Evolutionary conservation across 768 basidiomycete genomes (phyloP), one percentile per base, ranked within the genome.

Genomic region (Tylopilus vinaceipallidus): DNA sequence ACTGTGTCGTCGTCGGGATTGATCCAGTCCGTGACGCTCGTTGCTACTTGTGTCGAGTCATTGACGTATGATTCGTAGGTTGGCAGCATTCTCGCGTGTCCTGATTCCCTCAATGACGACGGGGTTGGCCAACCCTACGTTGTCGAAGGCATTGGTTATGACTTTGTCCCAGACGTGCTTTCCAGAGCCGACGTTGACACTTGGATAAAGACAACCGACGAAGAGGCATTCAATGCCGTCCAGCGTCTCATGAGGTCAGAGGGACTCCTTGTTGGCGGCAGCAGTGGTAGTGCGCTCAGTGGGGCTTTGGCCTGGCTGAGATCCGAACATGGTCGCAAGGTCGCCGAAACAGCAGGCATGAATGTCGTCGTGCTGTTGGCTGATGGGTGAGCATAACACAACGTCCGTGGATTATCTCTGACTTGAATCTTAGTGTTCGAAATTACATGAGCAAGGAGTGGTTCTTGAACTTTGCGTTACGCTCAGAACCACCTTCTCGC

Each of bases 101-200:
- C 92, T 0, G 79, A 83, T 34, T 53, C 62, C 16, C 72, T 93
- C 41, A 93, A 93, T 60, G 64, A 62, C 2, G 71, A 66, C 19
- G 49, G 50, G 43, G 68, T 66, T 35, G 84, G 79, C 10, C 34
- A 54, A 19, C 69, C 72, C 45, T 98, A 98, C 60, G 65, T 83
- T 43, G 83, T 98, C 19, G 97, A 99, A 66, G 97, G 97, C n/a
- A 98, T 98, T 46, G 97, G 97, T 23, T 93, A 94, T 58, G 92
- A 95, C 67, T 95, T 95, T 63, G 64, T 95, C 38, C 95, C 95
- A 1, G 80, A 89, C 36, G 95, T 95, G 2, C 77, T 98, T 34
- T 82, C 85, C 32, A 88, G 86, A 41, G 58, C 55, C 0, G 76
- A 81, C 24, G 74, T 98, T 42, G 80, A 94, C 61, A 50, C 63